phyloP scores from a whole-genome alignment of 306 rosid species.

The Sophora flavescens region DNA sequence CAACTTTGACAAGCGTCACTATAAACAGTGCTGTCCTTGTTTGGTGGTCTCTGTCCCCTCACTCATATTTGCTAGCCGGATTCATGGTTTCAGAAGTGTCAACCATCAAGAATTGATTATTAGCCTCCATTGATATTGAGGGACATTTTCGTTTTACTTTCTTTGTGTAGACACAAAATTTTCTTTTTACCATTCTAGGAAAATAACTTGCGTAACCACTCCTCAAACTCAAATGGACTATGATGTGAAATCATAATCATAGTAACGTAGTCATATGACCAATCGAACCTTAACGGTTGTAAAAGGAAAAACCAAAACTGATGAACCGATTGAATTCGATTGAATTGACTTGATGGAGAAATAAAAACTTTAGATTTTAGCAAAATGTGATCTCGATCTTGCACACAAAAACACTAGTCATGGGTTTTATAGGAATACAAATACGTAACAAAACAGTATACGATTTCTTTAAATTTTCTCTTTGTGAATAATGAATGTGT shows the following conservation, averaged over 20 bases:
- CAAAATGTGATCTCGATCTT: not conserved
- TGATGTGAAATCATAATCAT: slow-evolving; percentile 20
- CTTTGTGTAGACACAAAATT: slow-evolving; percentile 22
- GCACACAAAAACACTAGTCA: not conserved
- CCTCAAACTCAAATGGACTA: slow-evolving; percentile 19
- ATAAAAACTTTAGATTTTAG: not conserved
- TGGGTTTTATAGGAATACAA: slow-evolving; percentile 1
- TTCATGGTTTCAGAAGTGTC: slow-evolving; percentile 39
- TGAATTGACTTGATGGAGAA: slow-evolving; percentile 34
- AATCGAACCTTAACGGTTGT: slow-evolving; percentile 35
- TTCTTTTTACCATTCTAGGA: slow-evolving; percentile 24
- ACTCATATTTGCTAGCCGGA: not conserved
- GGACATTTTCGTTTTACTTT: slow-evolving; percentile 32
- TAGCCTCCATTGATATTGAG: slow-evolving; percentile 20
- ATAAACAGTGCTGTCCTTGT: slow-evolving; percentile 29
- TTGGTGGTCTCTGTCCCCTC: slow-evolving; percentile 25
- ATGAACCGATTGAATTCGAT: slow-evolving; percentile 32
- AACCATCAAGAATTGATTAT: slow-evolving; percentile 37
- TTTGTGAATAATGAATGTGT: not conserved
- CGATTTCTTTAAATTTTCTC: not conserved
- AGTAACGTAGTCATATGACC: slow-evolving; percentile 47
- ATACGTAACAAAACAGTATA: not conserved
- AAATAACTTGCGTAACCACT: slow-evolving; percentile 47
- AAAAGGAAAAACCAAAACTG: slow-evolving; percentile 34
- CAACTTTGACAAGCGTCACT: slow-evolving; percentile 36